A percentile compares a stretch with the other conserved stretches of the same genome.
phyloP scores from a whole-genome alignment of 176 grass and related monocot genomes.

The Hsuehochloa calcarea region DNA sequence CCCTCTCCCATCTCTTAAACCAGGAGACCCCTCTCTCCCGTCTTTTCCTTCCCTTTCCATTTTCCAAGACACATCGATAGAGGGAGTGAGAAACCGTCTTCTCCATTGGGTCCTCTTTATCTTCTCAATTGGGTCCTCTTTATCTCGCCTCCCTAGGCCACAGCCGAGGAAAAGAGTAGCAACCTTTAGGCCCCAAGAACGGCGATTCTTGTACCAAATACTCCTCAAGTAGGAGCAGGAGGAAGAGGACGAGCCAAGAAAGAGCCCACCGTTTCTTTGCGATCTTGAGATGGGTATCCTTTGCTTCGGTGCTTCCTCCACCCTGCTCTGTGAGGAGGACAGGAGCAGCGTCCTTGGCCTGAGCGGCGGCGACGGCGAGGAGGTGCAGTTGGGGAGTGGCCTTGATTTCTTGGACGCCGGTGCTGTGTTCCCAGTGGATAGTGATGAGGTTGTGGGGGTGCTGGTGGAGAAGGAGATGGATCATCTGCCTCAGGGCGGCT shows the following conservation, averaged over 20 bases:
- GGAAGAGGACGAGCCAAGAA: neutral
- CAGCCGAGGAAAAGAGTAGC: neutral
- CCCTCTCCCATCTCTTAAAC: no score
- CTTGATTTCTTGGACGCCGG: conserved; percentile 25
- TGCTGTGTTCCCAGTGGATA: conserved; percentile 46
- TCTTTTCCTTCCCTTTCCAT: no score
- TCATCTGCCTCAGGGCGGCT: conserved; percentile 50
- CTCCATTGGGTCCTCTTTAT: no score
- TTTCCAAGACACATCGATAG: no score
- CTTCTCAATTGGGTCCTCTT: conserved; percentile 5
- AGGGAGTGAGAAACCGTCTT: no score
- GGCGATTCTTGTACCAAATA: neutral
- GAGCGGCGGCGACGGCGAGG: conserved; percentile 24
- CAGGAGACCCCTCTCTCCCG: no score
- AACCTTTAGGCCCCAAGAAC: conserved; percentile 10
- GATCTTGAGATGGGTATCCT: conserved; percentile 46
- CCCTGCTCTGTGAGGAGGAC: conserved; percentile 68
- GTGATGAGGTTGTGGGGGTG: conserved; percentile 45
- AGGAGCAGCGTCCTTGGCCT: conserved; percentile 49
- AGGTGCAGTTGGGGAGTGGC: conserved; percentile 22
- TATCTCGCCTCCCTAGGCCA: conserved; percentile 4
- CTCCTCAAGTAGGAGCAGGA: neutral
- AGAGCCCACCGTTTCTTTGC: neutral
- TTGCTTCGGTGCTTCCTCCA: conserved; percentile 38
- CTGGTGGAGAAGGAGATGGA: conserved; percentile 64